Conservation (phyloP, 768 basidiomycete genomes). For the Tylopilus sp. region DNA sequence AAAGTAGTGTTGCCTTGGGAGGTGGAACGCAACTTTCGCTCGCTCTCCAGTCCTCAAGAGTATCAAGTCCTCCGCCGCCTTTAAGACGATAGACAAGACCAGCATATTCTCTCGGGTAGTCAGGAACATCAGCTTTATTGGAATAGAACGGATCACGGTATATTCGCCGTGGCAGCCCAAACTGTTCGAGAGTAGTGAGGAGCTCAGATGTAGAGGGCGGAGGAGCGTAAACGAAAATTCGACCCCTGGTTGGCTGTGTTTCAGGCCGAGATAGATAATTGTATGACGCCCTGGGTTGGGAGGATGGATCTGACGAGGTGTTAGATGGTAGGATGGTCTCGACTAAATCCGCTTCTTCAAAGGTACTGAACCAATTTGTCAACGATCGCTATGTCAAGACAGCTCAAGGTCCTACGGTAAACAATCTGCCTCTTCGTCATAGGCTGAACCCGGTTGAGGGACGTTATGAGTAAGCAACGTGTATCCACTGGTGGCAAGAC, state of each 20-base stretch:
- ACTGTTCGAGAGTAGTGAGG: slow-evolving; percentile 38
- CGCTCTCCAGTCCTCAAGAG: slow-evolving; percentile 59
- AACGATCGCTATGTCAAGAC: not conserved
- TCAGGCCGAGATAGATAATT: slow-evolving; percentile 3
- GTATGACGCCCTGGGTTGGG: slow-evolving; percentile 19
- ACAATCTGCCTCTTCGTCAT: slow-evolving; percentile 15
- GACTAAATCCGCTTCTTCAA: slow-evolving; percentile 11
- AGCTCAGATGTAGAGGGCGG: slow-evolving; percentile 54
- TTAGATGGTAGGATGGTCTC: not conserved
- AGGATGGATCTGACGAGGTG: not conserved
- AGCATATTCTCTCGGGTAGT: slow-evolving; percentile 69
- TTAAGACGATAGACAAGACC: slow-evolving; percentile 73
- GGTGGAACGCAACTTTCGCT: slow-evolving; percentile 3
- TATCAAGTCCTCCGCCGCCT: slow-evolving; percentile 53
- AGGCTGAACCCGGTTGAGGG: not conserved
- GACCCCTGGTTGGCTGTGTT: not conserved
- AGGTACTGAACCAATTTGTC: slow-evolving; percentile 6
- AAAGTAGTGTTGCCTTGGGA: slow-evolving; percentile 4
- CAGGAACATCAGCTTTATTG: slow-evolving; percentile 63
- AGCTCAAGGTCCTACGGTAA: slow-evolving; percentile 15
- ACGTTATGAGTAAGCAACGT: not conserved
- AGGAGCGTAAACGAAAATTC: slow-evolving; percentile 42
- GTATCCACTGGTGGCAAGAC: slow-evolving; percentile 6
- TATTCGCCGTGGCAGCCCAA: slow-evolving; percentile 53
- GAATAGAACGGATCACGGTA: slow-evolving; percentile 86